Conservation (phyloP, 257 asterid genomes). For the Apocynum venetum region DNA sequence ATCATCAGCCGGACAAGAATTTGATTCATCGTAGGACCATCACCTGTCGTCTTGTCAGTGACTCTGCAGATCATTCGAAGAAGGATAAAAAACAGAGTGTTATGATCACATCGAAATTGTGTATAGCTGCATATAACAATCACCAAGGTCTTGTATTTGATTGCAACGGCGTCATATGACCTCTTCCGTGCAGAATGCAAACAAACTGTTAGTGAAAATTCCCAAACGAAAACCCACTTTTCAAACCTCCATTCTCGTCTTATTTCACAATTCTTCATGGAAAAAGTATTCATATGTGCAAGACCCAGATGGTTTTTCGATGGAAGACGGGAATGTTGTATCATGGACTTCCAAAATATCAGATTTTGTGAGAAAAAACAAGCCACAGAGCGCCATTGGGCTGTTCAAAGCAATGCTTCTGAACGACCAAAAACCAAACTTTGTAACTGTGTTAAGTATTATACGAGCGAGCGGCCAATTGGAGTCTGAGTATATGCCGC, state of each 20-base stretch:
- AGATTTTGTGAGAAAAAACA: slow-evolving; percentile 44
- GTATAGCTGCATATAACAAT: not conserved
- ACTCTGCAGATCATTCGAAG: not conserved
- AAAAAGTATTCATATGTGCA: slow-evolving; percentile 23
- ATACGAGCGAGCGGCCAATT: slow-evolving; percentile 40
- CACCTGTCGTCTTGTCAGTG: not conserved
- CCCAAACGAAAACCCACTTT: slow-evolving; percentile 34
- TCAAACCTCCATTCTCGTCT: slow-evolving; percentile 17
- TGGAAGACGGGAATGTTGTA: slow-evolving; percentile 34
- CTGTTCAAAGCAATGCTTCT: slow-evolving; percentile 61
- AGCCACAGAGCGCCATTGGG: slow-evolving; percentile 50
- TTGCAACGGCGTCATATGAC: not conserved
- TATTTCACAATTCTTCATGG: slow-evolving; percentile 19
- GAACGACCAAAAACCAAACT: slow-evolving; percentile 42
- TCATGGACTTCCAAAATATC: slow-evolving; percentile 61
- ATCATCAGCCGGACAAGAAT: not conserved
- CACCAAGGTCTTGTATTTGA: not conserved
- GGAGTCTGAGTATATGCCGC: slow-evolving; percentile 26
- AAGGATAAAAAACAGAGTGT: not conserved
- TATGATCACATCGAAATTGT: not conserved
- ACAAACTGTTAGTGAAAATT: slow-evolving; percentile 52
- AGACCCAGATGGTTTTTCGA: slow-evolving; percentile 29
- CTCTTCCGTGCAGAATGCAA: slow-evolving; percentile 26
- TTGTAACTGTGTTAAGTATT: slow-evolving; percentile 52
- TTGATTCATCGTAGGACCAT: no score